Evolutionary conservation across 345 rosid genomes (phyloP).

Genomic region (Corchorus capsularis): DNA sequence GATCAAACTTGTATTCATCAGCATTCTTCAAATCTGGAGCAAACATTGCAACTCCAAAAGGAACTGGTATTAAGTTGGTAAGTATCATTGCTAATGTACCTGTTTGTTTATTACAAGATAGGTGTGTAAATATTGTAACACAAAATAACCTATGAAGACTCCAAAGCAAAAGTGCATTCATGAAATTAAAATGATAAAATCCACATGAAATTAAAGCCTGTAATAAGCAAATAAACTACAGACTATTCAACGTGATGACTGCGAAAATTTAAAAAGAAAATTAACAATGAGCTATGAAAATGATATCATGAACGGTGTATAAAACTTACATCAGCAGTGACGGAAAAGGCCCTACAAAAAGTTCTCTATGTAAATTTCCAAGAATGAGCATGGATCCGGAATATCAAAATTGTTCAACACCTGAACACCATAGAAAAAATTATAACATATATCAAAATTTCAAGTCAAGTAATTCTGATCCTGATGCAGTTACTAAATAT

Average conservation of each 20-base stretch:
- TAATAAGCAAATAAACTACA: neutral
- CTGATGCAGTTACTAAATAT: neutral
- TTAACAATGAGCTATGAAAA: too few species aligned
- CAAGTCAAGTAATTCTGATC: neutral
- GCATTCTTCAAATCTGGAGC: neutral
- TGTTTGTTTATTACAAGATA: neutral
- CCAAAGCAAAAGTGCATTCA: neutral
- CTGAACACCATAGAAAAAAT: constrained; percentile 33
- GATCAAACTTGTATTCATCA: neutral
- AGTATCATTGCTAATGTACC: neutral
- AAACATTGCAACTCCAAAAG: neutral
- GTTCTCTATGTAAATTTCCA: constrained; percentile 65
- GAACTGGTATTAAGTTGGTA: neutral
- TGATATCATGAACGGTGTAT: neutral
- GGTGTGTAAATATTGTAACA: neutral
- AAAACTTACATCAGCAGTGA: constrained; percentile 9
- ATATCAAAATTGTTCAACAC: constrained; percentile 79
- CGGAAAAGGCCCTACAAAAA: constrained; percentile 23
- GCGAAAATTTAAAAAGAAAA: neutral
- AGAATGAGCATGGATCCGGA: constrained; percentile 75
- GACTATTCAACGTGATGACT: neutral
- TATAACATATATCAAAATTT: neutral
- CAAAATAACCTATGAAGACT: neutral
- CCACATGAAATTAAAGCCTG: neutral
- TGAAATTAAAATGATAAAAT: neutral